A percentile compares a stretch with the other conserved stretches of the same genome.
Conservation (phyloP, 768 basidiomycete species). For the Boletus pseudo-olivaceus region DNA sequence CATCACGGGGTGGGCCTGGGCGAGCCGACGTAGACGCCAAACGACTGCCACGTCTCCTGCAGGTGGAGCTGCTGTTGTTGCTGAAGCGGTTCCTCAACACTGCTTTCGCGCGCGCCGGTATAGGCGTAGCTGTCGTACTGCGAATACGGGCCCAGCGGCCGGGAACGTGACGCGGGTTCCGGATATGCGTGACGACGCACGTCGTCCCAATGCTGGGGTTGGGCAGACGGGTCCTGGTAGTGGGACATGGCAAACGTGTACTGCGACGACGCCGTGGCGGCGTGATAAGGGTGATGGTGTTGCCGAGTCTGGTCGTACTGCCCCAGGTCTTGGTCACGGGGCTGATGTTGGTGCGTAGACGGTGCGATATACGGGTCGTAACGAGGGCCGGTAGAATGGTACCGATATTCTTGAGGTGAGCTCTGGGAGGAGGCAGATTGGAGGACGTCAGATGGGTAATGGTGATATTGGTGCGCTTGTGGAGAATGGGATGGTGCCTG, state of each 20-base stretch:
- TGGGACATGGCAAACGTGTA: background rate
- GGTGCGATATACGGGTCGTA: constrained; percentile 14
- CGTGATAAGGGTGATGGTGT: constrained; percentile 1
- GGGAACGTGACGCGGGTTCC: background rate
- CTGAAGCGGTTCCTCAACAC: constrained; percentile 7
- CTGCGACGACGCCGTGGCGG: constrained; percentile 8
- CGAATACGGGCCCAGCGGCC: background rate
- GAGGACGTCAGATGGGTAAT: constrained; percentile 10
- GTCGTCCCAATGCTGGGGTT: constrained; percentile 15
- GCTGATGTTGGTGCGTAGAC: constrained; percentile 11
- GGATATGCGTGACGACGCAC: background rate
- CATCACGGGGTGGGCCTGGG: constrained; percentile 4
- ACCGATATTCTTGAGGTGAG: constrained; percentile 9
- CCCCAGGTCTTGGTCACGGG: constrained; percentile 10
- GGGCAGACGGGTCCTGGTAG: constrained; percentile 11
- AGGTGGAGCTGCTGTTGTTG: constrained; percentile 18
- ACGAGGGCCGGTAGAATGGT: constrained; percentile 10
- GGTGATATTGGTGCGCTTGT: constrained; percentile 6
- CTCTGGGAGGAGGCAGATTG: constrained; percentile 22
- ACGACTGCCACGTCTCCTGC: constrained; percentile 67
- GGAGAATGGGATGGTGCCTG: constrained; percentile 4
- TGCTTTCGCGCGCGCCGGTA: background rate
- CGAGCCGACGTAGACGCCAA: constrained; percentile 52
- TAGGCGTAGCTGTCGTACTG: constrained; percentile 6
- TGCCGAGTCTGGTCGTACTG: constrained; percentile 27